Conservation (phyloP, 495 filamentous ascomycete genomes). For the Penicillium diatomitis region DNA sequence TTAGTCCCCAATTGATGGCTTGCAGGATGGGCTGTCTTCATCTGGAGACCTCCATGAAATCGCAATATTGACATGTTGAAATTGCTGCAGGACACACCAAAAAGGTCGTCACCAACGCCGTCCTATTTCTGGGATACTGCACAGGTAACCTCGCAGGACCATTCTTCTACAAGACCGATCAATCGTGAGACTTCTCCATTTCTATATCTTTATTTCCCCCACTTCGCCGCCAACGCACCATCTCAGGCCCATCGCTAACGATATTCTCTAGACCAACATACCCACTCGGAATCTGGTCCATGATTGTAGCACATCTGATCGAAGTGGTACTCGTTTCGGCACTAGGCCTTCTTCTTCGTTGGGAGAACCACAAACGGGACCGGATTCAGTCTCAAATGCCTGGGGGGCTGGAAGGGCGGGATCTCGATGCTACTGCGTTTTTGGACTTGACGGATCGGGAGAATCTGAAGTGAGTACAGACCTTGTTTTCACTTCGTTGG, state of each 20-base stretch:
- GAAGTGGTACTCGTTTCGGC: constrained; percentile 39
- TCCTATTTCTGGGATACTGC: constrained; percentile 46
- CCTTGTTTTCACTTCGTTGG: neutral
- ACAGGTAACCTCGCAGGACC: constrained; percentile 48
- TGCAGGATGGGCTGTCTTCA: no score
- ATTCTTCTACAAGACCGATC: constrained; percentile 51
- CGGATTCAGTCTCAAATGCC: constrained; percentile 38
- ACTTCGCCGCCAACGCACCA: no score
- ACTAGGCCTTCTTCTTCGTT: constrained; percentile 39
- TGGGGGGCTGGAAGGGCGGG: constrained; percentile 38
- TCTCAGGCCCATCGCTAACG: neutral
- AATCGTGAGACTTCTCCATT: constrained; percentile 23
- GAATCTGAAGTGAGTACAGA: constrained; percentile 41
- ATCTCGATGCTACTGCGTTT: constrained; percentile 48
- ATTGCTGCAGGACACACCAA: constrained; percentile 45
- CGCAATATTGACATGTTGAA: no score
- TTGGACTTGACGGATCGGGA: constrained; percentile 52
- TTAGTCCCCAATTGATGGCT: constrained; percentile 1
- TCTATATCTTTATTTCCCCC: no score
- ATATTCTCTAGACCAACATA: constrained; percentile 36
- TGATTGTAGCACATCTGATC: constrained; percentile 52
- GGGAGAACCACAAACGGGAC: constrained; percentile 50
- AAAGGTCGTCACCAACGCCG: constrained; percentile 52
- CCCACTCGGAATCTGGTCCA: constrained; percentile 50
- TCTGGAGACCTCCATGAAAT: no score